Base-by-base conservation (phyloP, 1,284 basidiomycete species). In the Moesziomyces antarcticus region DNA sequence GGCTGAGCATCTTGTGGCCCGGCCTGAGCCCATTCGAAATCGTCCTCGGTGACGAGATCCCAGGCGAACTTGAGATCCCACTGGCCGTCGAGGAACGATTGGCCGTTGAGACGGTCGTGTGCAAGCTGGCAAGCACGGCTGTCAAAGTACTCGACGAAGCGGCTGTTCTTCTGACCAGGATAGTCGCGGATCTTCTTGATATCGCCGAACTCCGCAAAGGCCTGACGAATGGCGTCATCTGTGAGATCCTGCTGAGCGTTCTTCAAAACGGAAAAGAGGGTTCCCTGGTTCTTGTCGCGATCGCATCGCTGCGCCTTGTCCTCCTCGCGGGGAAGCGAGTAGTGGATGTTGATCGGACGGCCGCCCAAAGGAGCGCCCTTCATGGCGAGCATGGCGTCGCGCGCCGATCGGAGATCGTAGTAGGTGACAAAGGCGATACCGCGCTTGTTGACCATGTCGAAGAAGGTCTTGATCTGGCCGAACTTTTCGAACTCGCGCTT, bases 361-460 rank as follows among this genome's bases (percentile, higher is more conserved):
- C 73, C 71, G 18, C 60, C 71, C 37, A 72, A 65, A 20, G 45
- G 49, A 20, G 63, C 60, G 11, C 67, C 59, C 47, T 80, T 71
- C 63, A 97, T 86, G 40, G 90, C 89, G 59, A 94, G 92, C 83
- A 93, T 88, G 8, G 94, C 95, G 76, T 91, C 88, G 85, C 96
- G 92, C 43, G 96, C 94, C 45, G 93, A 92, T 65, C 96, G 89
- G 20, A 96, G 85, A 84, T 98, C 96, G 84, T 87, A 97, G 84
- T 93, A 99, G 54, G 95, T 98, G 56, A 98, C 91, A 85, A 99
- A 99, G 6, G 96, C 92, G 91, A 99, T 95, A 20, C 96, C 96
- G 64, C 96, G 89, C 35, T 93, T 95, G 50, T 90, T 89, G 69
- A 97, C 93, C 33, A 97, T 87, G 85, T 99, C 96, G 84, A 97